These are phyloP conservation scores for Pleodorina starrii DNA, from an alignment of 139 green algal genomes.

Conservation along the genomic window DNA sequence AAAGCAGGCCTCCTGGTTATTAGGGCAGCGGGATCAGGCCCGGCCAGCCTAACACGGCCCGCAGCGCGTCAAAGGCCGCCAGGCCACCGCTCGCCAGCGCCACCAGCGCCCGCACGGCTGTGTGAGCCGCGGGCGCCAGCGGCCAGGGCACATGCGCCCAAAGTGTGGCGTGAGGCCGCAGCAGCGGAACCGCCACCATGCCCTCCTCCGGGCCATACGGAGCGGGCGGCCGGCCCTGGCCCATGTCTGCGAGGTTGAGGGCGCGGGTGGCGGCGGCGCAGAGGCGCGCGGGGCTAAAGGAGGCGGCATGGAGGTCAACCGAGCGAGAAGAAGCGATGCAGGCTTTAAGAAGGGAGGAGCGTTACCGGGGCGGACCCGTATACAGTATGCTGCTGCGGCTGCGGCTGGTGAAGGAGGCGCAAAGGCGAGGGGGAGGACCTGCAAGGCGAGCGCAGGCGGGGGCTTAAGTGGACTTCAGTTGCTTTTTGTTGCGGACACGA, in stretches of 20 bases:
- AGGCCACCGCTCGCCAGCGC: not conserved
- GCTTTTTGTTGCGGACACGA: no score
- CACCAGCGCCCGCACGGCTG: not conserved
- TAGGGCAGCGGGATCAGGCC: not conserved
- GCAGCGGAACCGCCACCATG: constrained; percentile 4
- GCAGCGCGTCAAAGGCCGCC: not conserved
- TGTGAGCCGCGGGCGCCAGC: constrained; percentile 21
- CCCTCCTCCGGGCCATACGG: constrained; percentile 6
- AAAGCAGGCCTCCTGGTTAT: no score
- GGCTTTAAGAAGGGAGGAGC: no score
- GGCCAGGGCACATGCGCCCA: constrained; percentile 37
- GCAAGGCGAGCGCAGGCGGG: no score
- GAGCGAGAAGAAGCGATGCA: no score
- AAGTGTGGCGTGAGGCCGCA: constrained; percentile 23
- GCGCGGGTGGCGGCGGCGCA: not conserved
- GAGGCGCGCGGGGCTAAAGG: no score
- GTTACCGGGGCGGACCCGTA: no score
- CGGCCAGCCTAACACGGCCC: not conserved
- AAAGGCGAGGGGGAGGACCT: no score
- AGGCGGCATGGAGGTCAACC: no score
- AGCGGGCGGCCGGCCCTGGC: not conserved
- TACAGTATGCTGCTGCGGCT: no score
- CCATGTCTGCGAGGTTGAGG: not conserved
- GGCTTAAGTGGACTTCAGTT: no score
- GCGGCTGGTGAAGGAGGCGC: no score